These are phyloP conservation scores for Dendrocalamus latiflorus DNA, from an alignment of 202 grass and related monocot genomes.

Conservation along the genomic window DNA sequence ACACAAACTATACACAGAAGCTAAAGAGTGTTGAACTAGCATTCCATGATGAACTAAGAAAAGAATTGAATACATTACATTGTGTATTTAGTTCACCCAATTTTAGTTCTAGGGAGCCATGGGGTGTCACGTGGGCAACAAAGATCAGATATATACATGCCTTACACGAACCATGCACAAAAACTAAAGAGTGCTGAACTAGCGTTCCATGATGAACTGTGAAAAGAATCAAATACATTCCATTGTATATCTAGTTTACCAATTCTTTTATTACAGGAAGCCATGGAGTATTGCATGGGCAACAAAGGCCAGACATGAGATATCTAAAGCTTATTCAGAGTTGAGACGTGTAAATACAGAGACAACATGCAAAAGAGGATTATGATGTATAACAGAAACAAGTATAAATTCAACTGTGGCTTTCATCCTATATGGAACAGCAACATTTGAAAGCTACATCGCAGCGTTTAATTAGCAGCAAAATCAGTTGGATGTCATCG, in stretches of 20 bases:
- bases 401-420: background rate
- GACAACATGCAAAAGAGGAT: background rate
- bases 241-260: background rate
- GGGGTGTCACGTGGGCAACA: background rate
- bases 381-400: background rate
- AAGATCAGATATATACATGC: background rate
- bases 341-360: background rate
- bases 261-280: background rate
- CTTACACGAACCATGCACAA: background rate
- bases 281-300: background rate
- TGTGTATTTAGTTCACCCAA: background rate
- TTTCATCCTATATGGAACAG: background rate
- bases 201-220: background rate
- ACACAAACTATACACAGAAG: background rate
- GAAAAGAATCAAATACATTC: background rate
- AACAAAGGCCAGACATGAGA: background rate
- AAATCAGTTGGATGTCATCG: slow-evolving; percentile 43
- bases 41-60: background rate
- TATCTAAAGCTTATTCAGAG: background rate
- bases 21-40: background rate
- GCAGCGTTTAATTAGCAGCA: slow-evolving; percentile 33
- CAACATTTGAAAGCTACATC: background rate
- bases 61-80: background rate
- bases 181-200: background rate
- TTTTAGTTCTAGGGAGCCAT: background rate